Percentiles rank a stretch among this genome's conserved stretches.
Conservation (phyloP, 2,329 filamentous ascomycete genomes). For the Fusarium miscanthi region DNA sequence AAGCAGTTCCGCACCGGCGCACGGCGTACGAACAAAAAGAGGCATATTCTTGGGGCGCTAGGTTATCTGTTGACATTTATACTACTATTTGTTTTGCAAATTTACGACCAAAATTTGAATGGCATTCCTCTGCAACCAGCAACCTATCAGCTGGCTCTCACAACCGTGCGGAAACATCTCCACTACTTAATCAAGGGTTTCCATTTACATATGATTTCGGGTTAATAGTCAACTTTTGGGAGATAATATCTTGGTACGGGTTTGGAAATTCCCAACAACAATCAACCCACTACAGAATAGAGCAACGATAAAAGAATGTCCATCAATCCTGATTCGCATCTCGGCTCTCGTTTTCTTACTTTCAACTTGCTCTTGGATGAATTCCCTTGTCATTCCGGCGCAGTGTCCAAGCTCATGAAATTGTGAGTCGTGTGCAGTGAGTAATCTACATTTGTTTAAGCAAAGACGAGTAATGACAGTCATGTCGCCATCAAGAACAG, state of each 20-base stretch:
- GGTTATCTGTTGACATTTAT: conserved; percentile 52
- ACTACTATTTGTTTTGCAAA: conserved; percentile 42
- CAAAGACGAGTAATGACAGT: neutral
- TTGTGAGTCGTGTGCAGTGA: neutral
- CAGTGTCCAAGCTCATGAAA: neutral
- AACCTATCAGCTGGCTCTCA: neutral
- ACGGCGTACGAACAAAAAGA: conserved; percentile 54
- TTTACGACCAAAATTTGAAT: conserved; percentile 36
- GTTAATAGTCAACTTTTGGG: neutral
- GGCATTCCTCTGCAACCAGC: conserved; percentile 19
- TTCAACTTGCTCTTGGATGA: neutral
- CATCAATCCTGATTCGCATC: neutral
- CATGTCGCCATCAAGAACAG: neutral
- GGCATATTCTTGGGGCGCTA: conserved; percentile 53
- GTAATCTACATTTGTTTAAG: neutral
- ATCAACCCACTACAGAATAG: neutral
- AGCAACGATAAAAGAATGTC: neutral
- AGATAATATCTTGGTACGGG: neutral
- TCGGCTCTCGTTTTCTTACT: neutral
- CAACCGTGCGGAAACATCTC: conserved; percentile 2
- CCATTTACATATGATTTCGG: neutral
- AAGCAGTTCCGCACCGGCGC: conserved; percentile 52
- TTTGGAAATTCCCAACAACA: neutral
- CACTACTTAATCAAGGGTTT: conserved; percentile 1
- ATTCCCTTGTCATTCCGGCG: conserved; percentile 2